Evolutionary conservation across 2,329 filamentous ascomycete species (phyloP), one percentile per base, ranked within the genome.

Genomic region (Stenocarpella maydis): DNA sequence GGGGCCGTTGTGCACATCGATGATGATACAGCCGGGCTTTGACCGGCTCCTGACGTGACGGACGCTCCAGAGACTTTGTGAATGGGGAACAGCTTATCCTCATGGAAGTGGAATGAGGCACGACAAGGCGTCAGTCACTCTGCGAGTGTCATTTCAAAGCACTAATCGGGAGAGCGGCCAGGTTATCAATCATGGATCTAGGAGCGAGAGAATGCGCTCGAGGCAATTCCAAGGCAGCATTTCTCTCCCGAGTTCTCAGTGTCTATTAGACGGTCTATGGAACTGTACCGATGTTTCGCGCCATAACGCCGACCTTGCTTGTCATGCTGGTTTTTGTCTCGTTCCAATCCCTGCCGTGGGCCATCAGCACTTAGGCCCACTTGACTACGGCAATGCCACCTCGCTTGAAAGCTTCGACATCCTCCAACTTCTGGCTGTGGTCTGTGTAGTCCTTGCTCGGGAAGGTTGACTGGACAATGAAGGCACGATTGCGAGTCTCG

Each of bases 401-500:
- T 77, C 86, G 87, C 82, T 88, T 91, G 75, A 91, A 90, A 77
- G 91, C 89, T 31, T 84, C 72, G 80, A 90, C 84, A 26, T 91
- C 88, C 7, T 87, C 86, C 34, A 91, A 77, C 1, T 86, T 83
- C 63, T 87, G 75, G 10, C 77, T 80, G 79, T 90, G 90, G 75
- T 96, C 92, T 2, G 86, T 90, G 72, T 95, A 87, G 66, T 95
- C 91, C 81, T 93, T 94, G 76, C 89, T 93, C 5, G 93, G 93
- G 79, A 96, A 96, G 0, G 92, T 95, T 0, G 93, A 96, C 72
- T 91, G 92, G 52, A 97, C 82, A 3, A 93, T 91, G 85, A 91
- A 96, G 4, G 85, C 75, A n/a, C 92, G 86, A 47, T 80, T 77
- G 37, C 82, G 81, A 61, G 87, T 86, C 8, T 85, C 85, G 0